Base-by-base conservation (phyloP, 768 basidiomycete genomes). In the Pluteus cervinus region DNA sequence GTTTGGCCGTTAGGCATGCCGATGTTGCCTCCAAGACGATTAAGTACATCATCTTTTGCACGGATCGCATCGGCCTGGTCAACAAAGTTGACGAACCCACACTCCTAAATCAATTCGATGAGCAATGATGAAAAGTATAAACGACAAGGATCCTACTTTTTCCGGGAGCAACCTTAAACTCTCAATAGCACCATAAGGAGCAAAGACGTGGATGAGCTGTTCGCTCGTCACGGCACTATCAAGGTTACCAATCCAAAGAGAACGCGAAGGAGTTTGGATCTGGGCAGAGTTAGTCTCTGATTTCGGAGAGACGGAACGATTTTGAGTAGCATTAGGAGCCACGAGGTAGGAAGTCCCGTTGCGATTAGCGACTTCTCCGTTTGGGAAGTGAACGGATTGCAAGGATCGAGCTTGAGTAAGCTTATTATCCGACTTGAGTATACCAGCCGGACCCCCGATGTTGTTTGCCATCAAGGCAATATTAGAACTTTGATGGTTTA, bases 61-160 rank as follows among this genome's bases (percentile, higher is more conserved):
- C 90, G 81, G 46, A 98, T 82, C n/a, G 94, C 94, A 58, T 98
- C 94, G 1, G 79, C 73, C 56, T 88, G 86, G 46, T 96, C 92
- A 30, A 96, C 89, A 56, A 96, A 99, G 57, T 99, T 99, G 55
- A 99, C 94, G 56, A 99, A 99, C 7, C 94, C 96, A 55, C 96
- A 99, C 58, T 96, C 92, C 93, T 97, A 43, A 24, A 41, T n/a
- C n/a, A 35, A 35, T 21, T 20, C 30, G 15, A 34, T 12, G 17
- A 29, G 24, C 23, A 14, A 40, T 12, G 40, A 30, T 26, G 33
- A 18, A 16, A 48, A 41, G 22, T 29, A 40, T 44, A 29, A 36
- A 38, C 17, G 36, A 18, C 30, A 24, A 44, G 33, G 29, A 41
- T 28, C 46, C 48, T 47, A 93, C 93, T 84, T 99, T 99, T 65